Conservation (phyloP, 371 early-diverging fungal species). For the Mucor velutinosus region DNA sequence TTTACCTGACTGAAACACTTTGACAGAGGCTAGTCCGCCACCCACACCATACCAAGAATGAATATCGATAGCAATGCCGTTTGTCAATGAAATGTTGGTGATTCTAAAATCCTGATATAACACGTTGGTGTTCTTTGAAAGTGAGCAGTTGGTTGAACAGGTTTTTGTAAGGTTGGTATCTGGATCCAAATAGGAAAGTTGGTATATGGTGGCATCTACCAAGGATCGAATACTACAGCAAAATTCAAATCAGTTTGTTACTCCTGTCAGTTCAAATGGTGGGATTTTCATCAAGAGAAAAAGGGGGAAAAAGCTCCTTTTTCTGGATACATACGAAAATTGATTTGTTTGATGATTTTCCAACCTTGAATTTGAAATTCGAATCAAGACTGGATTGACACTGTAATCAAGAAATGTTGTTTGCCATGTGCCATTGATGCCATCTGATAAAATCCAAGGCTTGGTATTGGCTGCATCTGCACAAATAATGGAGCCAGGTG, state of each 20-base stretch:
- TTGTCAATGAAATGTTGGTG: slow-evolving; percentile 38
- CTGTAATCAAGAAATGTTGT: slow-evolving; percentile 53
- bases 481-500: slow-evolving; percentile 57
- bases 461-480: slow-evolving; percentile 34
- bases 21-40: slow-evolving; percentile 70
- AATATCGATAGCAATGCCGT: slow-evolving; percentile 66
- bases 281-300: too few relatives aligned
- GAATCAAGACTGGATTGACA: slow-evolving; percentile 68
- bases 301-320: too few relatives aligned
- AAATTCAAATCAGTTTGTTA: background rate
- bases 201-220: slow-evolving; percentile 20
- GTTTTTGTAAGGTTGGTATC: slow-evolving; percentile 33
- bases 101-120: slow-evolving; percentile 67
- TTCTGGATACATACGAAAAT: slow-evolving; percentile 49
- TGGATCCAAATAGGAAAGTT: slow-evolving; percentile 69
- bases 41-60: slow-evolving; percentile 75
- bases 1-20: slow-evolving; percentile 70
- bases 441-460: slow-evolving; percentile 69
- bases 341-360: slow-evolving; percentile 67
- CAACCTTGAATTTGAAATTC: slow-evolving; percentile 64
- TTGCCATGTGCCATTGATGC: slow-evolving; percentile 67
- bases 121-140: slow-evolving; percentile 44
- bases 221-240: slow-evolving; percentile 29
- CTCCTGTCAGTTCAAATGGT: background rate
- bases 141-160: slow-evolving; percentile 65